phyloP scores from a whole-genome alignment of 305 asterid species.

The Rubia balearica region DNA sequence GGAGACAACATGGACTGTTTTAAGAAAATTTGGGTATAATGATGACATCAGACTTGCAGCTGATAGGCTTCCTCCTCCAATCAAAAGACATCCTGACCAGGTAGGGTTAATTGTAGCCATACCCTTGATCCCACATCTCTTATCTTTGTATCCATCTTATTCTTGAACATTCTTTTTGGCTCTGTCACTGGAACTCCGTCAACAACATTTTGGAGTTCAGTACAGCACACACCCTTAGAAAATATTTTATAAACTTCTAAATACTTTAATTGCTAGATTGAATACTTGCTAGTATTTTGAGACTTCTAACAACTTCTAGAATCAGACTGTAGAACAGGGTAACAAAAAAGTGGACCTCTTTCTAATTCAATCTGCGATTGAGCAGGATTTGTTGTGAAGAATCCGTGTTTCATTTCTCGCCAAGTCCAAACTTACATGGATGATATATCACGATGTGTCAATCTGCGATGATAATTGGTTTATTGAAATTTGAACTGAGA shows the following conservation, averaged over 20 bases:
- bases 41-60: slow-evolving; percentile 85
- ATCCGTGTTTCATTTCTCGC: neutral
- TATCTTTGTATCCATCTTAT: neutral
- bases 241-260: neutral
- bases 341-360: neutral
- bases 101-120: slow-evolving; percentile 25
- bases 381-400: neutral
- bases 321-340: neutral
- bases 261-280: neutral
- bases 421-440: neutral
- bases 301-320: neutral
- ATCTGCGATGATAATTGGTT: no score
- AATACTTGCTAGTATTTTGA: neutral
- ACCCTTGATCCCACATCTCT: neutral
- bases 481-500: no score
- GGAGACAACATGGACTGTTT: slow-evolving; percentile 99
- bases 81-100: slow-evolving; percentile 87
- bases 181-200: neutral
- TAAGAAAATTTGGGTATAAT: slow-evolving; percentile 92
- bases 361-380: neutral
- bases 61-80: slow-evolving; percentile 78
- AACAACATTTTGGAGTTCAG: neutral
- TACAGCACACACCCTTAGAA: neutral
- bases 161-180: neutral
- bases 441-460: no score